phyloP scores from a whole-genome alignment of 2,329 filamentous ascomycete genomes.

The Paraconiothyrium sp. region DNA sequence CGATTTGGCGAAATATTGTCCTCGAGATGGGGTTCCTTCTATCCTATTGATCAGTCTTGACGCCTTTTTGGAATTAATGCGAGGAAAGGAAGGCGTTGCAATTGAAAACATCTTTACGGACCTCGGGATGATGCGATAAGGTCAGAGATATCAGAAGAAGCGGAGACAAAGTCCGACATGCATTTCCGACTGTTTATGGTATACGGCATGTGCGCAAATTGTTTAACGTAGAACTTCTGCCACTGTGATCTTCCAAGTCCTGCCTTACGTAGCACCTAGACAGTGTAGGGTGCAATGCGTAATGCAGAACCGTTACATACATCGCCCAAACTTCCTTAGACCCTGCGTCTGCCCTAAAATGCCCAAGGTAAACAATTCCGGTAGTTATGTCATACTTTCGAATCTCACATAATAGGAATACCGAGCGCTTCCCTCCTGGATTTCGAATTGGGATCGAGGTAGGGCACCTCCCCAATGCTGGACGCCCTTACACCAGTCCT shows the following conservation, averaged over 20 bases:
- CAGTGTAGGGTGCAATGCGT: neutral
- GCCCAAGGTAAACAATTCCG: neutral
- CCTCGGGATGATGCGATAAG: no score
- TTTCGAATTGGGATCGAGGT: slow-evolving; percentile 47
- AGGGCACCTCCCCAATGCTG: slow-evolving; percentile 52
- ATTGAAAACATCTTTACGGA: no score
- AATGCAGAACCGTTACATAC: neutral
- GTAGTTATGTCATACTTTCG: neutral
- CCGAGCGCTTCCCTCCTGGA: slow-evolving; percentile 36
- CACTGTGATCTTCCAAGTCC: neutral
- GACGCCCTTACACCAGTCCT: slow-evolving; percentile 50
- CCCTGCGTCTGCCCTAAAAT: neutral
- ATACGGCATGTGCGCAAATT: neutral
- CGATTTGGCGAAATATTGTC: no score
- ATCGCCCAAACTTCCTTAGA: neutral
- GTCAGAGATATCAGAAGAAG: no score
- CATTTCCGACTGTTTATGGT: neutral
- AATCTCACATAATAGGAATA: slow-evolving; percentile 16
- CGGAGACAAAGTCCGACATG: neutral
- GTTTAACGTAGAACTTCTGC: neutral
- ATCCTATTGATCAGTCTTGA: no score
- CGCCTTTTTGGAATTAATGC: no score
- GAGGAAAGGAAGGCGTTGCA: no score
- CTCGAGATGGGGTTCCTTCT: no score
- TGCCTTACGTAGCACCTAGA: neutral